Evolutionary conservation across 768 basidiomycete species (phyloP), one percentile per base, ranked within the genome.

Genomic region (Rickenella mellea): DNA sequence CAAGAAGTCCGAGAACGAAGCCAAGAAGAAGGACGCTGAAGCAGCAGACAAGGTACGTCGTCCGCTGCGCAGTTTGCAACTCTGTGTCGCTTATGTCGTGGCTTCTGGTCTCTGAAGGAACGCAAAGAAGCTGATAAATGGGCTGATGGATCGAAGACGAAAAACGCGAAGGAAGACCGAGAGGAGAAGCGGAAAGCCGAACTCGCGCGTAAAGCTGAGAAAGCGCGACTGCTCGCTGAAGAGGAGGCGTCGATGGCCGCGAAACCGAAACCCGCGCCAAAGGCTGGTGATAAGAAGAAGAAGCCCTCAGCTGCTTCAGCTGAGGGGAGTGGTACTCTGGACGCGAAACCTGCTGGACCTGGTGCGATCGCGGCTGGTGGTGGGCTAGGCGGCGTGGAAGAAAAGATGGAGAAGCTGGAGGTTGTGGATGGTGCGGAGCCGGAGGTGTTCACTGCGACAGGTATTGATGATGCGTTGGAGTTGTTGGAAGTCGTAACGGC

Each of bases 1-100:
- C 1, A 92, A 89, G 65, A 96, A 96, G 60, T 87, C 87, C 20
- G 86, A 92, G 56, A 92, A 90, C 56, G 87, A 89, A 56, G 69
- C 74, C 7, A 88, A 83, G 69, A 92, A 91, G 62, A 71, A 75
- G 47, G 76, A 72, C 5, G 70, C 67, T 4, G 78, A 70, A 0
- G 69, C 67, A 9, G 70, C 68, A 6, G 84, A 78, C 10, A 79
- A 73, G 65, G 87, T 80, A 39, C 37, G 57, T 53, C 41, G 28
- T 26, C n/a, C 31, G 19, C 37, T 46, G n/a, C n/a, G n/a, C n/a
- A n/a, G 35, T 11, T 19, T 22, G 4, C 25, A 26, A 38, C 37
- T 27, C 26, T 19, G 21, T 36, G 19, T 27, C 20, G 15, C 19
- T 19, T 48, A n/a, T 21, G 41, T 41, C 27, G 26, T 30, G 37